phyloP scores from a whole-genome alignment of 1,284 basidiomycete genomes.

The Melampsora larici-populina region DNA sequence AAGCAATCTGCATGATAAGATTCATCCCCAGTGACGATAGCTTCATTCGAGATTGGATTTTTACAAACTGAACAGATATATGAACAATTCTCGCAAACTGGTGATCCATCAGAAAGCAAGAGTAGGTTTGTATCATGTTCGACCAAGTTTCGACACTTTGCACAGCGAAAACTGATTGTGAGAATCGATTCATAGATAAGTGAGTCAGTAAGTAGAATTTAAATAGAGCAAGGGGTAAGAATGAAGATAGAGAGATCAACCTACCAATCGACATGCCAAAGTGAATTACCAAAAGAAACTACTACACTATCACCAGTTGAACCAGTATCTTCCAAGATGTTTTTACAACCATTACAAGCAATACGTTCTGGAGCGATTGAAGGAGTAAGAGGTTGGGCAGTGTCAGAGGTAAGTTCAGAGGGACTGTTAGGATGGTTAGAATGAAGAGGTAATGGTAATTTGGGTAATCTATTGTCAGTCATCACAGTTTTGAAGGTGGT shows the following conservation, averaged over 20 bases:
- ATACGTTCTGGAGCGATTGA: constrained; percentile 5
- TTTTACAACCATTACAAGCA: constrained; percentile 31
- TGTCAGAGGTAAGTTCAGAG: background rate
- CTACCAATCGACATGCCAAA: constrained; percentile 41
- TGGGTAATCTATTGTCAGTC: background rate
- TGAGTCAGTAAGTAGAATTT: background rate
- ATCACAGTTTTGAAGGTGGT: background rate
- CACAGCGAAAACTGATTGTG: constrained; percentile 29
- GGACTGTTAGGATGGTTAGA: background rate
- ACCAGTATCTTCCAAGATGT: constrained; percentile 30
- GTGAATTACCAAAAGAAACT: constrained; percentile 38
- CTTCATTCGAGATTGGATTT: constrained; percentile 87
- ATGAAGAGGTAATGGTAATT: background rate
- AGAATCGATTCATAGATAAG: no score
- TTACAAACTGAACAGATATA: constrained; percentile 91
- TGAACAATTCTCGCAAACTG: constrained; percentile 93
- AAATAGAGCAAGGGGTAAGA: background rate
- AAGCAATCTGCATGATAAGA: constrained; percentile 98
- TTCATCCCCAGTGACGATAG: constrained; percentile 98
- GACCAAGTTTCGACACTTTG: constrained; percentile 58
- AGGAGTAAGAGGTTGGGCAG: background rate
- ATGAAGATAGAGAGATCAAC: background rate
- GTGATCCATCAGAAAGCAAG: constrained; percentile 89
- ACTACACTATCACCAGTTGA: constrained; percentile 28
- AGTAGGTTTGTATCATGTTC: constrained; percentile 88